A percentile compares a stretch with the other conserved stretches of the same genome.
phyloP scores from a whole-genome alignment of 805 yeast genomes.

The Saturnispora galanensis region DNA sequence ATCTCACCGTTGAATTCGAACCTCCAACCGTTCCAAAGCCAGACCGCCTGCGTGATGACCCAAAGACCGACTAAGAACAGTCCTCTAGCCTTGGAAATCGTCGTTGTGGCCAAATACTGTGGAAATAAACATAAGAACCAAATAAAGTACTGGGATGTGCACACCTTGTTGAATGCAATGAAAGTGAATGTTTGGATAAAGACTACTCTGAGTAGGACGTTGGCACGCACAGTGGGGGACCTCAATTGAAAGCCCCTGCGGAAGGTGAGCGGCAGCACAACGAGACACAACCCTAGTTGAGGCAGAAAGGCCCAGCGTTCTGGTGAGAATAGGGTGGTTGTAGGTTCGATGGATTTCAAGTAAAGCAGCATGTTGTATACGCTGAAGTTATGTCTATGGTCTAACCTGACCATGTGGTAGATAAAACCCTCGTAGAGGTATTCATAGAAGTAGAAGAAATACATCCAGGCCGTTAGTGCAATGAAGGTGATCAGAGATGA shows the following conservation, averaged over 20 bases:
- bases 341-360: constrained; percentile 37
- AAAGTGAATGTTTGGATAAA: constrained; percentile 75
- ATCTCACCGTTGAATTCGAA: constrained; percentile 71
- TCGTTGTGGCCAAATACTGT: constrained; percentile 45
- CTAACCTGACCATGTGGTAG: constrained; percentile 74
- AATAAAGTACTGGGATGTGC: constrained; percentile 91
- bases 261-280: constrained; percentile 47
- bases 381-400: constrained; percentile 93
- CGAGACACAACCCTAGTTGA: constrained; percentile 52
- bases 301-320: constrained; percentile 68
- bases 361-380: constrained; percentile 71
- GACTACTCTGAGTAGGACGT: constrained; percentile 35
- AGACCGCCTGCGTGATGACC: constrained; percentile 60
- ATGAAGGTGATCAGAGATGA: constrained; percentile 36
- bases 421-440: constrained; percentile 69
- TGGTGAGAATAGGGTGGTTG: neutral
- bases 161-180: constrained; percentile 70
- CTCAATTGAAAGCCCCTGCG: constrained; percentile 13
- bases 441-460: constrained; percentile 57
- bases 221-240: constrained; percentile 20
- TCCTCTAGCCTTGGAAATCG: constrained; percentile 31
- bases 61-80: constrained; percentile 40
- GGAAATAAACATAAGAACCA: constrained; percentile 91
- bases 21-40: constrained; percentile 72
- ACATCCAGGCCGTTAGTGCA: constrained; percentile 50